Base-by-base conservation (phyloP, 177 flowering plant species). In the Vitis hybrid region DNA sequence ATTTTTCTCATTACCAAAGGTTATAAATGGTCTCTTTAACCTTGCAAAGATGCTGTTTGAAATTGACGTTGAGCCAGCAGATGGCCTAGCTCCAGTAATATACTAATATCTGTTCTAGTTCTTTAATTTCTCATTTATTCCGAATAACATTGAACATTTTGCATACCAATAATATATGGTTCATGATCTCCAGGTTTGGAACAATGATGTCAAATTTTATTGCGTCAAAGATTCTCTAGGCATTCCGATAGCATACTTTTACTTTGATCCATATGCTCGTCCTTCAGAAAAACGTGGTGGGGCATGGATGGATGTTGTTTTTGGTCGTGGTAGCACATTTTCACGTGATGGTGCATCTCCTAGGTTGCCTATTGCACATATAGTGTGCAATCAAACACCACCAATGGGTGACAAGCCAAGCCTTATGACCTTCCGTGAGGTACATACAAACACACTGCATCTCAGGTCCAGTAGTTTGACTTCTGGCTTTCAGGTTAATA, bases 281-380 rank as follows among this genome's bases (percentile, higher is more conserved):
- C 94, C 99, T 48, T 84, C 98, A 70, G 99, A 93, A 75, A 96
- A 96, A 73, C 81, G 88, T 16, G 94, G 89, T 70, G 99, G 99
- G 69, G 99, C 98, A 61, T 96, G 99, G 98, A 92, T 96, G 99
- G 88, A 85, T 79, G 95, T 85, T 80, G 97, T 92, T 82, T 84
- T 93, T 84, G 77, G 80, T 50, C 85, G 98, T 64, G 94, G 99
- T 71, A 90, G 85, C 64, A 89, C 83, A 65, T 76, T 93, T 68
- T 87, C 97, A 31, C 86, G 75, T 45, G 84, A 87, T 82, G 97
- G 95, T 65, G 67, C 84, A 57, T 78, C 91, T 69, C 76, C 82
- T 34, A 85, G 98, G 85, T 80, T 96, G 80, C 99, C 98, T 66
- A 57, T 96, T 75, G 99, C 97, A 18, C 94, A 90, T 82, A 89